Evolutionary conservation across 176 grass and related monocot genomes (phyloP), one percentile per base, ranked within the genome.

Genomic region (Oryza australiensis): DNA sequence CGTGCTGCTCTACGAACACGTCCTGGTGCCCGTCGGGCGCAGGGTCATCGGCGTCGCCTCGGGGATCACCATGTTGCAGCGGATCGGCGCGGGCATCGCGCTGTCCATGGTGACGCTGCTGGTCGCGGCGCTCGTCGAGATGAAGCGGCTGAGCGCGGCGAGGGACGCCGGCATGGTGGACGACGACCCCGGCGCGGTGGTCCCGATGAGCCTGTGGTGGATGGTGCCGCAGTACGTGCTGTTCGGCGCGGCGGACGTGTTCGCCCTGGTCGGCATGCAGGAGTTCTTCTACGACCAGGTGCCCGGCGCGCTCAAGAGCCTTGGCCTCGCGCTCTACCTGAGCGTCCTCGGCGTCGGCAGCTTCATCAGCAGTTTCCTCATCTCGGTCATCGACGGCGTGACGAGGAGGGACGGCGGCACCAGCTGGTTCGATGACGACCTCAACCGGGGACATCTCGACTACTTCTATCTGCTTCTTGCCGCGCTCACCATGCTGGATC

Each of bases 271-370:
- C 8, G 91, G 91, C 7, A 77, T 93, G 81, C 91, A 93, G 68
- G 87, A 93, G 76, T 92, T 89, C 80, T 92, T 92, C 87, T 89
- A 92, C 29, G 90, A 92, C 14, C 90, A 92, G 75, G 84, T 93
- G 32, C 91, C 91, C 9, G 49, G 22, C 12, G 88, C 34, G 37
- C 53, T 93, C 24, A 89, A 88, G 70, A 93, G 82, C 84, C 66
- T 93, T 40, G 87, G 91, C 2, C 73, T 93, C 5, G 87, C 80
- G 55, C 73, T 93, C 24, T 93, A 78, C 81, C 29, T 90, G 5
- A 93, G 87, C 63, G 86, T 90, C 49, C 43, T 90, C 6, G 91
- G 91, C 34, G 80, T 93, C 14, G 88, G 91, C 9, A 85, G 80
- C 77, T 90, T 90, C 77, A 78, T 93, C 27, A 90, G 91, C 51